These are phyloP conservation scores for Fraxinus americana DNA, from an alignment of 257 asterid species.

Conservation along the genomic window DNA sequence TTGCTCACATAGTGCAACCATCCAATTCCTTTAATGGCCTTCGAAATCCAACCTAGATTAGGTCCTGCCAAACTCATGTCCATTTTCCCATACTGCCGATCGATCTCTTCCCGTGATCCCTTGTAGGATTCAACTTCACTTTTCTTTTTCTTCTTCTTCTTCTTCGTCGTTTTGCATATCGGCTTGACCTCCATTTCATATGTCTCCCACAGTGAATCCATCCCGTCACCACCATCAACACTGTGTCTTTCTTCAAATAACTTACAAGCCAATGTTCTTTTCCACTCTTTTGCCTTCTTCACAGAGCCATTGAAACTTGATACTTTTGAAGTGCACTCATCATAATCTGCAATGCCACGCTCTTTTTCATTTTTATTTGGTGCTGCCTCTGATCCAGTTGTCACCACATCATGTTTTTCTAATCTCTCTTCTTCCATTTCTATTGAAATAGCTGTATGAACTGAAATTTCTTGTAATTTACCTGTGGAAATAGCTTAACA, in stretches of 20 bases:
- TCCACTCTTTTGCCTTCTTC: constrained; percentile 85
- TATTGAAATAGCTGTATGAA: background rate
- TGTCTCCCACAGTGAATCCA: constrained; percentile 90
- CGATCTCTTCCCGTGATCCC: constrained; percentile 19
- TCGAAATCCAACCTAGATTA: constrained; percentile 66
- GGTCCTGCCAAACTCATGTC: constrained; percentile 68
- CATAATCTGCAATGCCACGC: constrained; percentile 5
- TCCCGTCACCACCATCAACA: constrained; percentile 62
- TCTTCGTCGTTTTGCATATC: constrained; percentile 16
- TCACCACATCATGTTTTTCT: constrained; percentile 17
- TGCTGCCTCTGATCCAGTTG: constrained; percentile 50
- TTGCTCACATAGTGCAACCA: constrained; percentile 73
- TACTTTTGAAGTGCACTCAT: background rate
- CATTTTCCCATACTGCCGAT: constrained; percentile 64
- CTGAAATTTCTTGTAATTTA: background rate
- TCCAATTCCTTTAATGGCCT: constrained; percentile 82
- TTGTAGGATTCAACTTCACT: background rate
- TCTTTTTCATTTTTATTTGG: constrained; percentile 3
- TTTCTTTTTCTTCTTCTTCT: constrained; percentile 34
- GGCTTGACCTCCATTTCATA: constrained; percentile 46
- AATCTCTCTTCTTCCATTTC: constrained; percentile 37
- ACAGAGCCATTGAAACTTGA: constrained; percentile 57
- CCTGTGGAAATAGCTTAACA: background rate
- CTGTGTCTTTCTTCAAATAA: constrained; percentile 72
- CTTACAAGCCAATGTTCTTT: constrained; percentile 79